These are phyloP conservation scores for Closterium sp. DNA, from an alignment of 139 green algal genomes.

Conservation along the genomic window DNA sequence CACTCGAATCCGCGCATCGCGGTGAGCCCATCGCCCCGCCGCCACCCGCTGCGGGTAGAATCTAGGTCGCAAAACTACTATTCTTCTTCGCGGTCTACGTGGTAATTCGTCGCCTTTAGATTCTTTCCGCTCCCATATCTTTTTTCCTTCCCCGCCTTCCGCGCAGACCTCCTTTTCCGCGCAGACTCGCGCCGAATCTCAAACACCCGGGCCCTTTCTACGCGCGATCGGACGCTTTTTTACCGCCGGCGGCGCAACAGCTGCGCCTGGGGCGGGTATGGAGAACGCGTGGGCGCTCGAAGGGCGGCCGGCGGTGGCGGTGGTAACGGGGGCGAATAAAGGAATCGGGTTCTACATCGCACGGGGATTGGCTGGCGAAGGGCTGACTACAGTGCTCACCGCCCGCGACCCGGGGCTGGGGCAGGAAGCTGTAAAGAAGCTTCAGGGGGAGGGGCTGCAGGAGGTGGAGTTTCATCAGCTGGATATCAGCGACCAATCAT, in stretches of 20 bases:
- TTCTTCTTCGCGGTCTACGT: too few relatives aligned
- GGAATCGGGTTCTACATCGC: slow-evolving; percentile 55
- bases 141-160: too few relatives aligned
- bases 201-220: neutral
- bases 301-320: slow-evolving; percentile 10
- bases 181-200: neutral
- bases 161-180: neutral
- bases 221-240: neutral
- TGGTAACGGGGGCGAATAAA: slow-evolving; percentile 52
- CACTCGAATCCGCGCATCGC: neutral
- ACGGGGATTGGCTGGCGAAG: slow-evolving; percentile 31
- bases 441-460: slow-evolving; percentile 24
- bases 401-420: slow-evolving; percentile 34
- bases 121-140: too few relatives aligned
- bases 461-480: slow-evolving; percentile 46
- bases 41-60: neutral
- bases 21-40: neutral
- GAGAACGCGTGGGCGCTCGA: neutral
- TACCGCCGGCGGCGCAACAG: neutral
- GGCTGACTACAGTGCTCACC: slow-evolving; percentile 31
- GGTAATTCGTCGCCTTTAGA: too few relatives aligned
- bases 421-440: slow-evolving; percentile 48
- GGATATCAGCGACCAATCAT: slow-evolving; percentile 42
- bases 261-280: neutral
- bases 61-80: too few relatives aligned